Base-by-base conservation (phyloP, 1,139 yeast species). In the Trichomonascaceae sp. region DNA sequence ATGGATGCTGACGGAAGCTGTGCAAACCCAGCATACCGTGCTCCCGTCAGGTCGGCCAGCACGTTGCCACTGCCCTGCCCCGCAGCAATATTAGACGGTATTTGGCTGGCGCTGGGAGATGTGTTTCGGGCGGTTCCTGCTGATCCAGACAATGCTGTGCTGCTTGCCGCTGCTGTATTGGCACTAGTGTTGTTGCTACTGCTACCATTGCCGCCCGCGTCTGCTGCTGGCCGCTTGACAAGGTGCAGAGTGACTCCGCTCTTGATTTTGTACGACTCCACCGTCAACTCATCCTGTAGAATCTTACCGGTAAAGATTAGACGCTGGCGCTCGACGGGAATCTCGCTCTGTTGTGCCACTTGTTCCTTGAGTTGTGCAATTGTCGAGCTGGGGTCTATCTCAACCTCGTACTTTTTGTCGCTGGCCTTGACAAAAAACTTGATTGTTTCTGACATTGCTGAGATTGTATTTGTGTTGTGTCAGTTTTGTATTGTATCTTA, bases 261-360 rank as follows among this genome's bases (percentile, higher is more conserved):
- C 55, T 81, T 81, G 48, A 89, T 72, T 56, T 84, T 84, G 63
- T 87, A 87, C 4, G 74, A 64, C 18, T 67, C 75, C 8, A 89
- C 59, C 8, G 81, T 70, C 47, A 85, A 93, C 23, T 63, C 64
- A 50, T 89, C 95, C 54, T 87, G 87, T 52, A 89, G 69, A 29
- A 89, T 94, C 48, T 89, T 78, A 27, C 98, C 98, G 2, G 95
- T 81, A 60, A 80, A 89, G 50, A 89, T 87, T 53, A 89, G 68
- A 38, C 97, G 68, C 58, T 87, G 97, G 43, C 79, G 71, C 16
- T 69, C 78, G 2, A 74, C 75, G 4, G 93, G 77, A 32, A 85
- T 67, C 17, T 71, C 75, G 9, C 84, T 61, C 41, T 65, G 64
- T 22, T 60, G 54, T 23, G 76, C 76, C 37, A 89, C 65, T 47